Evolutionary conservation across 352 stramenopile species (phyloP), one percentile per base, ranked within the genome.

Genomic region (Pythium sp.): DNA sequence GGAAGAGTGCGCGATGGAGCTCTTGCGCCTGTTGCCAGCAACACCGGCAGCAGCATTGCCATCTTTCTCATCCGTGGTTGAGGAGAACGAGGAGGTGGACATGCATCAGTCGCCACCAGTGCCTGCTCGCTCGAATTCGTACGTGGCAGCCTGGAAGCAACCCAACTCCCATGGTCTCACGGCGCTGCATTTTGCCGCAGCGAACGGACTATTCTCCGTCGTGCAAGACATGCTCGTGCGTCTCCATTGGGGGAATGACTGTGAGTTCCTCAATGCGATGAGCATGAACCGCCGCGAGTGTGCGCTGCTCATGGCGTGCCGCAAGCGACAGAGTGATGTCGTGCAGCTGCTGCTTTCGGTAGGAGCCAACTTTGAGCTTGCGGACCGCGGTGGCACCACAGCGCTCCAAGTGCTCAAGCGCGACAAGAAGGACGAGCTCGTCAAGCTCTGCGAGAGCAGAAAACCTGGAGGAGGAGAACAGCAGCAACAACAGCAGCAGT

Each of bases 261-360:
- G 1, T 0, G 70, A 70, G 28, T 82, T 84, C 67, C 15, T 89
- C 9, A 80, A 91, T 20, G 78, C 84, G 2, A 76, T 76, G 20
- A 83, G 75, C 62, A 72, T 72, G 0, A 78, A 68, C 11, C 78
- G 81, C 41, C 72, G 76, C 20, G 86, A 94, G 66, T 86, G 67
- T 18, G 80, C 86, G 22, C 64, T 94, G 43, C 69, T 92, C n/a
- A 74, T 92, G 58, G 82, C 84, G 26, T 80, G 78, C 65, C 79
- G 82, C 3, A 92, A 91, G 74, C 74, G 78, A 38, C 79, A 84
- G 41, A 58, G 76, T 30, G 70, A 86, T 41, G 68, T 87, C 6
- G 79, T 70, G 7, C 69, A 70, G 32, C 55, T 87, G 49, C 66
- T 91, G 2, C 51, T 90, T 4, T 64, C 73, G 54, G 70, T 71